Evolutionary conservation across 83 land plant genomes (phyloP).

Genomic region (Thuja plicata): DNA sequence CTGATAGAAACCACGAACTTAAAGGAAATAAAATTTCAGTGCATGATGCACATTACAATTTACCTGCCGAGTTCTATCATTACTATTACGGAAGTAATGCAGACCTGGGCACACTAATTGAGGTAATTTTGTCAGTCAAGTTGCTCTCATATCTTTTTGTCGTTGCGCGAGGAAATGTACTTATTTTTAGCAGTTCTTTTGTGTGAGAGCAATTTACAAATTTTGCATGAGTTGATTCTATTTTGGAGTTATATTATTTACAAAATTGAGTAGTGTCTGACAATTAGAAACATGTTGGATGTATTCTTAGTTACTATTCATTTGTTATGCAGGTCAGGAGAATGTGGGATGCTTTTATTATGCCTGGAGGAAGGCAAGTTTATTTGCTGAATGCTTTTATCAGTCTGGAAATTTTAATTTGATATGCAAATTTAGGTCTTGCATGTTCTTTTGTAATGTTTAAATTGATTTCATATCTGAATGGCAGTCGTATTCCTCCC

Average conservation of each 20-base stretch:
- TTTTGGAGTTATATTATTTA: conserved; percentile 11
- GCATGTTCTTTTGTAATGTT: neutral
- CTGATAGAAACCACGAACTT: conserved; percentile 1
- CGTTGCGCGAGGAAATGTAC: neutral
- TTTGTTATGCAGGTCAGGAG: conserved; percentile 81
- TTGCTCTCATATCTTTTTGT: neutral
- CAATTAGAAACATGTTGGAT: neutral
- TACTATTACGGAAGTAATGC: conserved; percentile 87
- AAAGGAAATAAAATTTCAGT: conserved; percentile 5
- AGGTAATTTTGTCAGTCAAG: conserved; percentile 36
- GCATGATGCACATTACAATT: conserved; percentile 25
- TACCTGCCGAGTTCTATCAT: conserved; percentile 87
- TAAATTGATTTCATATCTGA: neutral
- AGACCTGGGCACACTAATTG: conserved; percentile 92
- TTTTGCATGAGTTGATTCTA: neutral
- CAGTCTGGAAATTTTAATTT: neutral
- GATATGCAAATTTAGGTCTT: neutral
- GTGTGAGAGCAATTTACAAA: conserved; percentile 13
- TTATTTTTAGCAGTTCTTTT: neutral
- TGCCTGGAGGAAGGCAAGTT: conserved; percentile 90
- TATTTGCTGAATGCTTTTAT: neutral
- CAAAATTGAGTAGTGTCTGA: neutral
- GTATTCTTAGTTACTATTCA: neutral
- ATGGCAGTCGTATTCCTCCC: conserved; percentile 87
- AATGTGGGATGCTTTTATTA: conserved; percentile 86